These are phyloP conservation scores for Fusarium bulbicola DNA, from an alignment of 2,329 filamentous ascomycete genomes.

Conservation along the genomic window DNA sequence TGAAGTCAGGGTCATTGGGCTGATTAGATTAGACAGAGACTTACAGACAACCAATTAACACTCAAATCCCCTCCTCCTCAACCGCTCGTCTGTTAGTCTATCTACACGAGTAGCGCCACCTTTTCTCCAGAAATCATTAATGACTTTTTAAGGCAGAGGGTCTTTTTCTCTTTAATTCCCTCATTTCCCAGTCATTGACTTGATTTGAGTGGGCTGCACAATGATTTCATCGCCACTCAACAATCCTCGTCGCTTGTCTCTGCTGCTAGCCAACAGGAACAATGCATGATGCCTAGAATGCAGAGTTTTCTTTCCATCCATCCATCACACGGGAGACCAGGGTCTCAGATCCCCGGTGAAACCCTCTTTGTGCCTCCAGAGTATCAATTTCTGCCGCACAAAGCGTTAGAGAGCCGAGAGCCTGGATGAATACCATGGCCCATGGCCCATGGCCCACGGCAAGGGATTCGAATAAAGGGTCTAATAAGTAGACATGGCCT, in stretches of 20 bases:
- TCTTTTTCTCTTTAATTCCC: slow-evolving; percentile 29
- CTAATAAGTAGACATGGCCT: slow-evolving; percentile 11
- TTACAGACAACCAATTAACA: background rate
- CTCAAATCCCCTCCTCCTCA: background rate
- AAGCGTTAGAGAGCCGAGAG: background rate
- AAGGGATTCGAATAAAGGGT: slow-evolving; percentile 16
- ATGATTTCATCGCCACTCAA: slow-evolving; percentile 31
- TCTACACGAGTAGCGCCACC: slow-evolving; percentile 15
- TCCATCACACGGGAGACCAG: slow-evolving; percentile 18
- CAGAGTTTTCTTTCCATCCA: slow-evolving; percentile 31
- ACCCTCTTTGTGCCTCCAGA: slow-evolving; percentile 24
- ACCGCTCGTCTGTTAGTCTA: background rate
- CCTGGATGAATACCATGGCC: slow-evolving; percentile 12
- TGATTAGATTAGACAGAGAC: slow-evolving; percentile 18
- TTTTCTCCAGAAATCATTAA: background rate
- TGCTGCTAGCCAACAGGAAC: slow-evolving; percentile 2
- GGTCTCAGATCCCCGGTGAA: slow-evolving; percentile 24
- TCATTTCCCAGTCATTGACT: slow-evolving; percentile 22
- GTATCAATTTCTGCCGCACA: slow-evolving; percentile 25
- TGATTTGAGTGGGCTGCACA: slow-evolving; percentile 7
- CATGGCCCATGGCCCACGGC: slow-evolving; percentile 9
- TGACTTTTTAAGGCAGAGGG: slow-evolving; percentile 5
- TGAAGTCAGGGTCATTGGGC: slow-evolving; percentile 10
- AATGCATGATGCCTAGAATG: slow-evolving; percentile 28
- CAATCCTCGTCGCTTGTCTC: background rate